Base-by-base conservation (phyloP, 2,329 filamentous ascomycete species). In the Proliferodiscus dingleyae region DNA sequence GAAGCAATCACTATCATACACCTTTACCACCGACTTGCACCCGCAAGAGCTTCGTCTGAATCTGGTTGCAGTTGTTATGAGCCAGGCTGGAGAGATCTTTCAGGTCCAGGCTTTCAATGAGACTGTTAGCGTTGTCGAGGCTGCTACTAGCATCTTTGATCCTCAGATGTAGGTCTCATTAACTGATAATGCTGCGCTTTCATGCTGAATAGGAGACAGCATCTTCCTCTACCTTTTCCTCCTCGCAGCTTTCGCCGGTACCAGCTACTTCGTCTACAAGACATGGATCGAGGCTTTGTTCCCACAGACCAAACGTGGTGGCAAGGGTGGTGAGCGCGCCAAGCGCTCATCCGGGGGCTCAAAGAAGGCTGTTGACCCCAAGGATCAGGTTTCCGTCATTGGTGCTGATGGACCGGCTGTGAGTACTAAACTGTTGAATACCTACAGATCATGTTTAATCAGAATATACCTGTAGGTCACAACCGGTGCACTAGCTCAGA, bases 161-260 rank as follows among this genome's bases (percentile, higher is more conserved):
- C 91, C 90, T 51, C 90, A 96, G 70, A 90, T 96, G 91, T 97
- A 75, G 69, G 84, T 69, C 45, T 45, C 15, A 9, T 16, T 26
- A n/a, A 18, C 6, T 22, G 38, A 8, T 28, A 3, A 43, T 45
- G 40, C 46, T 36, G 36, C 15, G 28, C 16, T 30, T 23, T 46
- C 40, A 43, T 51, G 46, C 45, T 61, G 51, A 51, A 36, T 41
- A 23, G 43, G 55, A 36, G 36, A 13, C 53, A 97, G 93, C 65
- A 89, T 97, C 72, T 98, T 98, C 82, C 82, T 98, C 53, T 97
- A 97, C 75, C 76, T 95, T 65, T 83, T 97, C 74, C 85, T 98
- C 59, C 74, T 84, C 43, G 83, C 77, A 51, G 79, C 77, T 53
- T 94, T 95, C 66, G 81, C 71, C 55, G 89, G 86, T 52, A 89